Evolutionary conservation across 768 basidiomycete genomes (phyloP), one percentile per base, ranked within the genome.

Genomic region (Lactarius indigo): DNA sequence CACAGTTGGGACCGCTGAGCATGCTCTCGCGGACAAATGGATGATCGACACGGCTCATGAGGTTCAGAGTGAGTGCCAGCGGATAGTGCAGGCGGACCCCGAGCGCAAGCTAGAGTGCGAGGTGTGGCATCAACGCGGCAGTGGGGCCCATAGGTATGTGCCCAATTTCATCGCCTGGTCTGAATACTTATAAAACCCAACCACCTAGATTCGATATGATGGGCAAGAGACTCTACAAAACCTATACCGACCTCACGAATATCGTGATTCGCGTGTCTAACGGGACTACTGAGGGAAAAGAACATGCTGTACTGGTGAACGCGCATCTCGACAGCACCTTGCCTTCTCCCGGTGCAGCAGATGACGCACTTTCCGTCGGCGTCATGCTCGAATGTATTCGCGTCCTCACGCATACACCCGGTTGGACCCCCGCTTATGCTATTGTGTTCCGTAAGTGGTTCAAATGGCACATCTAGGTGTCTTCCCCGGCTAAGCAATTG

Each of bases 351-450:
- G 92, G 91, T 26, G 93, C 92, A 28, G 86, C 91, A 5, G 95
- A 97, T 72, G 96, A 98, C 72, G 94, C 88, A 1, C 79, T 97
- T 8, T 79, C 92, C 6, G 90, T 95, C 10, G 96, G 92, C 1
- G 86, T 96, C 50, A 96, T 97, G 94, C 79, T 98, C 39, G 96
- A 98, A 65, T 85, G 87, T 59, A 87, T 93, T 58, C 78, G 96
- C 1, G 94, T 96, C 0, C 75, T 96, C 54, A 78, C 90, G 2
- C 76, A 85, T 44, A 89, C 87, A 0, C 83, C 87, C 2, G 81
- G 81, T 10, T 88, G 89, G 86, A 82, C 85, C 10, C 92, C 94
- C 1, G 84, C 83, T 41, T 84, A 92, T 72, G 82, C 92, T 9
- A 83, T 93, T 68, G 82, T 98, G 28, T 94, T 98, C 75, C 76